Evolutionary conservation across 2,329 filamentous ascomycete species (phyloP), one percentile per base, ranked within the genome.

Genomic region (Cladosporium sphaerospermum): DNA sequence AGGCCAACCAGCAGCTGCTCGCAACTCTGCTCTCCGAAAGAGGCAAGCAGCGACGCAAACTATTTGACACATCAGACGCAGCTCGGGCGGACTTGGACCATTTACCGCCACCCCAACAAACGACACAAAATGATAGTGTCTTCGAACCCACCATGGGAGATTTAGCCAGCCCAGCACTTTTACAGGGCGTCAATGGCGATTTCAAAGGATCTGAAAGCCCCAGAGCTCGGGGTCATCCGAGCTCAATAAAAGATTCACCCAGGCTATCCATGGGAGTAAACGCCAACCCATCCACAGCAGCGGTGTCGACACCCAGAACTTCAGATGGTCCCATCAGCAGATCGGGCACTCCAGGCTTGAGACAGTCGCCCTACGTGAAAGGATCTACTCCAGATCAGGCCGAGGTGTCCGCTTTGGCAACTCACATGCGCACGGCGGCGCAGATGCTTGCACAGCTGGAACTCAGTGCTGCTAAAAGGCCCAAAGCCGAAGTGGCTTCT

Each of bases 391-490:
- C 79, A 9, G 86, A 90, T 54, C 86, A 89, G 65, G 85, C 86
- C 1, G 88, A 93, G 64, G 87, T 92, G 60, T 89, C 86, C 9
- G 88, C 88, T 2, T 73, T 93, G 32, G 89, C 88, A 10, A 91
- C 88, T 10, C 88, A 93, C 67, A 93, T 93, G 88, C 82, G 88
- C 16, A 90, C 88, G 3, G 88, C 88, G 3, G 89, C 88, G 11
- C 87, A 91, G 68, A 93, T 93, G 88, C 75, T 93, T 41, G 86
- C 88, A 11, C 88, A 93, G 63, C 77, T 93, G 9, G 88, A 93
- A 55, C 81, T 86, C 2, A 92, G 86, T 18, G 85, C 85, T 58
- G 85, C 87, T 28, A 93, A 92, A 70, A 78, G 88, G 33, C 88
- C 88, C 1, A 86, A 81, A 64, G 82, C 84, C 31, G 88, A 93